Conservation (phyloP, 768 basidiomycete genomes). For the Kwoniella newhampshirensis region DNA sequence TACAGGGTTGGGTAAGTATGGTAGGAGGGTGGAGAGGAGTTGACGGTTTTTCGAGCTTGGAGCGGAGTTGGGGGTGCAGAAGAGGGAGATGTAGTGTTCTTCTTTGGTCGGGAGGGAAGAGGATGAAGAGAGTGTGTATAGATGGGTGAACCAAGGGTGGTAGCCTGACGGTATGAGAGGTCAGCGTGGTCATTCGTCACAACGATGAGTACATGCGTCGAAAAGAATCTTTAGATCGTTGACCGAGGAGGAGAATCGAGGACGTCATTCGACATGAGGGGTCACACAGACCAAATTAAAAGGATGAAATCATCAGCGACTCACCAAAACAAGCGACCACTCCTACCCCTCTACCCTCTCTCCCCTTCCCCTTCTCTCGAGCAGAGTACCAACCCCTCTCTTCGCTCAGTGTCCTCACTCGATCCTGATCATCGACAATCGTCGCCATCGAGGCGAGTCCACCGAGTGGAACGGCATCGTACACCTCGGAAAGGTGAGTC, state of each 20-base stretch:
- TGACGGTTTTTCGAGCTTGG: conserved; percentile 46
- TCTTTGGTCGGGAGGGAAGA: conserved; percentile 58
- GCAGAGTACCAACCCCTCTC: conserved; percentile 61
- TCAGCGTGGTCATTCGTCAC: no score
- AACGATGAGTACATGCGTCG: no score
- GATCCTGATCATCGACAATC: conserved; percentile 63
- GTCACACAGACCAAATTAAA: background rate
- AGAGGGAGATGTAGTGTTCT: conserved; percentile 72
- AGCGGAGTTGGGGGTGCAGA: conserved; percentile 56
- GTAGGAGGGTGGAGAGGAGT: conserved; percentile 63
- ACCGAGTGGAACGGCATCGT: conserved; percentile 63
- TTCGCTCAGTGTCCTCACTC: conserved; percentile 66
- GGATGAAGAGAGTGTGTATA: conserved; percentile 60
- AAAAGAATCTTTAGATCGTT: no score
- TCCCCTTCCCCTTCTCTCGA: conserved; percentile 8
- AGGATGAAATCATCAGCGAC: conserved; percentile 38
- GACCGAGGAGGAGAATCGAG: no score
- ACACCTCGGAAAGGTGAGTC: conserved; percentile 57
- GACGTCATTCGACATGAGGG: background rate
- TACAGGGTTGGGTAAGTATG: conserved; percentile 70
- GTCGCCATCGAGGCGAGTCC: conserved; percentile 75
- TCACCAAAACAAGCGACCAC: conserved; percentile 86
- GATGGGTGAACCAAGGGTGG: conserved; percentile 91
- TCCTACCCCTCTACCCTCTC: conserved; percentile 21
- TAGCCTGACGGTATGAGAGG: conserved; percentile 60